Evolutionary conservation across 2,329 filamentous ascomycete genomes (phyloP), one percentile per base, ranked within the genome.

Genomic region (Fusarium sp.): DNA sequence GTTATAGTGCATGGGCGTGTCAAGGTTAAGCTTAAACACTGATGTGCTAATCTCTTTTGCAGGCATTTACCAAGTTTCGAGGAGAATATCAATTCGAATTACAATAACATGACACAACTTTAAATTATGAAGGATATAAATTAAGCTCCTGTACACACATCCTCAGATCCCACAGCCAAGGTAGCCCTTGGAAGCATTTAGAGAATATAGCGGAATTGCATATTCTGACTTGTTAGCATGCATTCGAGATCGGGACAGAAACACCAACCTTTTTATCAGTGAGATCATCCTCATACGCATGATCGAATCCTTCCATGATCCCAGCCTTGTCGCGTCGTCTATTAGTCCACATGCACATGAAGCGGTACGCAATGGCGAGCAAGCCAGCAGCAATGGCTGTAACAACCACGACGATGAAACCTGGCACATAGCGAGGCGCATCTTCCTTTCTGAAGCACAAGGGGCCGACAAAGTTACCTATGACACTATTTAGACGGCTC

Each of bases 251-350:
- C 1, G 8, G 2, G 5, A n/a, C 9, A 9, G 13, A 1, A 10
- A 3, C 0, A 50, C 59, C 31, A 38, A 58, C 65, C 61, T 68
- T 76, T 43, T 69, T 76, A 64, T 84, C 81, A 6, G 81, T 84
- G 38, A 82, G 72, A 58, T 83, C 81, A 67, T 84, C 81, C 46
- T 84, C 79, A 53, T 81, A 84, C 1, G 81, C 81, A 65, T 84
- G 77, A 41, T 84, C 82, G 42, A 78, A 84, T 1, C 75, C 80
- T 68, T 84, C 81, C n/a, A 74, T 51, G 9, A 73, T 75, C 3
- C 79, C 79, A 2, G 76, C 64, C 42, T 71, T 72, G 55, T 83
- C 80, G 25, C 80, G 75, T 52, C 70, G 73, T 15, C 68, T 70
- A 59, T 83, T 83, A 10, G 80, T 74, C 73, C 72, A 75, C 5